Percentiles rank a stretch among this genome's conserved stretches.
Evolutionary conservation across 768 basidiomycete species (phyloP).

Genomic region (Lentinula boryana): DNA sequence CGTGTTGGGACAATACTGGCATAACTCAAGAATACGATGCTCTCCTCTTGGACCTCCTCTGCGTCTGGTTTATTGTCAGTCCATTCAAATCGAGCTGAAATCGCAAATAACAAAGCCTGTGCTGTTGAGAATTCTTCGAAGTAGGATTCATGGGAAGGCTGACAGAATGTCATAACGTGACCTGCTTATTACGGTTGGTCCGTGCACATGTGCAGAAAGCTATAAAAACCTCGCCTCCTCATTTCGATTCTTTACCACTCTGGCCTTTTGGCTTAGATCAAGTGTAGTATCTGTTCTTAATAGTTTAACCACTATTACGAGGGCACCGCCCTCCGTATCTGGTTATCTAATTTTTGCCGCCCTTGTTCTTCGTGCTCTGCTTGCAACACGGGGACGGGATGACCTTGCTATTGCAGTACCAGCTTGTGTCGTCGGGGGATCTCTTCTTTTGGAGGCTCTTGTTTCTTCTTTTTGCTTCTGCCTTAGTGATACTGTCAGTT

Average conservation of each 20-base stretch:
- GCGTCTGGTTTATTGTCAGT: neutral
- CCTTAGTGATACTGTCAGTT: neutral
- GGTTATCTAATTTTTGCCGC: too few species aligned
- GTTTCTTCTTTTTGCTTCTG: slow-evolving; percentile 7
- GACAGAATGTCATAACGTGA: too few species aligned
- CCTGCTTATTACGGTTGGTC: neutral
- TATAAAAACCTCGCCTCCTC: neutral
- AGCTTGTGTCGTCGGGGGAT: slow-evolving; percentile 65
- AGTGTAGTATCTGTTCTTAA: slow-evolving; percentile 90
- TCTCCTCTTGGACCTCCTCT: too few species aligned
- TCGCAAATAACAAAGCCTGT: too few species aligned
- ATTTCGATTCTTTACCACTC: slow-evolving; percentile 55
- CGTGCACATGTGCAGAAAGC: neutral
- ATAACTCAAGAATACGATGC: too few species aligned
- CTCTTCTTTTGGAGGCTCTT: neutral
- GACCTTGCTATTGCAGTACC: slow-evolving; percentile 51
- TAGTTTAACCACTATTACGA: slow-evolving; percentile 10
- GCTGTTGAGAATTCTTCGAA: too few species aligned
- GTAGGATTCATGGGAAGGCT: too few species aligned
- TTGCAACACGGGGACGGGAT: slow-evolving; percentile 49
- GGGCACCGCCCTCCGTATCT: too few species aligned
- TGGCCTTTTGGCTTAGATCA: slow-evolving; percentile 97
- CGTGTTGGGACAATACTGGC: too few species aligned
- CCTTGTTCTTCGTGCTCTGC: slow-evolving; percentile 41
- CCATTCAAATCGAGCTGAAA: neutral